A percentile compares a stretch with the other conserved stretches of the same genome.
These are phyloP conservation scores for Xylariaceae sp. DNA, from an alignment of 2,329 filamentous ascomycete species.

Conservation along the genomic window DNA sequence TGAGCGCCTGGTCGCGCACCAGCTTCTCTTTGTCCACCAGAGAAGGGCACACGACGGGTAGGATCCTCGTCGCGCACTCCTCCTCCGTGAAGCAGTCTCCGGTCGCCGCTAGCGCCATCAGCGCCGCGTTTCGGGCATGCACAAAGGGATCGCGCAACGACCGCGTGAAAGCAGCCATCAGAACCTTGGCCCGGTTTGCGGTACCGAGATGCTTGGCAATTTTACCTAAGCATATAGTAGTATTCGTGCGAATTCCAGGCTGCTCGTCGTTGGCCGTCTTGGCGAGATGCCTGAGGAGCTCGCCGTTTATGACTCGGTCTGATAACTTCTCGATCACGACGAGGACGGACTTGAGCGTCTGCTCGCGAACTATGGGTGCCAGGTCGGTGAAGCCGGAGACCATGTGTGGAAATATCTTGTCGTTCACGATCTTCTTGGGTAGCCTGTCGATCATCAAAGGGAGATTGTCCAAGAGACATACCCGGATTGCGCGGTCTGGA, in stretches of 20 bases:
- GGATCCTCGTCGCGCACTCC: slow-evolving; percentile 75
- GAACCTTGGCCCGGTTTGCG: slow-evolving; percentile 77
- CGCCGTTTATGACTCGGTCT: slow-evolving; percentile 88
- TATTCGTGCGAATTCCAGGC: slow-evolving; percentile 94
- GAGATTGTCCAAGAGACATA: slow-evolving; percentile 84
- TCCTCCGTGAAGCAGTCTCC: slow-evolving; percentile 82
- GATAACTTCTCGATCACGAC: slow-evolving; percentile 83
- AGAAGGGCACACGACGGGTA: slow-evolving; percentile 78
- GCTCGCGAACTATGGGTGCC: slow-evolving; percentile 86
- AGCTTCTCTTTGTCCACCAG: slow-evolving; percentile 95
- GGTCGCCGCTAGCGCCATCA: slow-evolving; percentile 82
- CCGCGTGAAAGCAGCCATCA: slow-evolving; percentile 86
- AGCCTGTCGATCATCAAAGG: slow-evolving; percentile 88
- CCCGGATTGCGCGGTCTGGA: slow-evolving; percentile 85
- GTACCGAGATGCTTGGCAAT: slow-evolving; percentile 84
- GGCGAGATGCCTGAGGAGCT: slow-evolving; percentile 81
- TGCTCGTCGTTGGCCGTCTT: slow-evolving; percentile 98
- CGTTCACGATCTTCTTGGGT: slow-evolving; percentile 82
- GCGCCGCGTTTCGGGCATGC: slow-evolving; percentile 82
- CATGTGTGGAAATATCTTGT: slow-evolving; percentile 94
- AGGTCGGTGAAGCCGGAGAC: slow-evolving; percentile 93
- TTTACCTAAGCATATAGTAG: slow-evolving; percentile 93
- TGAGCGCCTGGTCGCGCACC: slow-evolving; percentile 84
- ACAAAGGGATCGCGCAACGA: slow-evolving; percentile 91
- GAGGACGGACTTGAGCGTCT: slow-evolving; percentile 91